phyloP scores from a whole-genome alignment of 2,329 filamentous ascomycete genomes.

The Rachicladosporium sp. region DNA sequence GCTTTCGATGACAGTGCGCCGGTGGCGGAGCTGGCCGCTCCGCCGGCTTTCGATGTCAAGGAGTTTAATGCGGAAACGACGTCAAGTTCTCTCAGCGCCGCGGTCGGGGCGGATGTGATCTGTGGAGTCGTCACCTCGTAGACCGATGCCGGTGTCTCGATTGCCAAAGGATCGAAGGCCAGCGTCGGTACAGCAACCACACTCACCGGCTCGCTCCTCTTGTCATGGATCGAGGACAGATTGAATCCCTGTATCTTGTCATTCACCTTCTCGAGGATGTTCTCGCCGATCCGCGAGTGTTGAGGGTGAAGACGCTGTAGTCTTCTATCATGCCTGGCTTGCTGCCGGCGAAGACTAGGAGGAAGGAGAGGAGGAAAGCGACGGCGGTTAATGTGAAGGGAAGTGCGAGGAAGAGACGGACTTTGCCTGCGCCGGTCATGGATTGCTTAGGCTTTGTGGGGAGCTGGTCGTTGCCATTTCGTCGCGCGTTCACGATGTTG shows the following conservation, averaged over 20 bases:
- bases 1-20: constrained; percentile 14
- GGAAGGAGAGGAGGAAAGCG: constrained; percentile 45
- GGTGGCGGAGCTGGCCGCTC: constrained; percentile 5
- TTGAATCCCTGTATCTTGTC: constrained; percentile 15
- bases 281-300: constrained; percentile 43
- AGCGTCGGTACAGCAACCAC: no score
- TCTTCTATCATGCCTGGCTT: constrained; percentile 45
- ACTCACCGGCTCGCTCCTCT: no score
- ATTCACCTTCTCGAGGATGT: constrained; percentile 20
- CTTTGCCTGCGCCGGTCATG: constrained; percentile 1
- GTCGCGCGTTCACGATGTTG: constrained; percentile 2
- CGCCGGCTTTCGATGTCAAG: background rate
- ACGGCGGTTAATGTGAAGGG: constrained; percentile 33
- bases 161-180: no score
- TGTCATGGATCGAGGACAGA: constrained; percentile 4
- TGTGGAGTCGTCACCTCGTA: no score
- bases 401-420: constrained; percentile 5
- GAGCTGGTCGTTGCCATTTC: constrained; percentile 1
- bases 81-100: constrained; percentile 9
- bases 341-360: constrained; percentile 50
- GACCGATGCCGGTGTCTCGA: no score
- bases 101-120: no score
- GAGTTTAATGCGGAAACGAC: background rate
- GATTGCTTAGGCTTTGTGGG: constrained; percentile 1
- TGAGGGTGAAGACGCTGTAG: constrained; percentile 46